These are phyloP conservation scores for Artemisia tridentata DNA, from an alignment of 129 eudicot genomes.

Conservation along the genomic window DNA sequence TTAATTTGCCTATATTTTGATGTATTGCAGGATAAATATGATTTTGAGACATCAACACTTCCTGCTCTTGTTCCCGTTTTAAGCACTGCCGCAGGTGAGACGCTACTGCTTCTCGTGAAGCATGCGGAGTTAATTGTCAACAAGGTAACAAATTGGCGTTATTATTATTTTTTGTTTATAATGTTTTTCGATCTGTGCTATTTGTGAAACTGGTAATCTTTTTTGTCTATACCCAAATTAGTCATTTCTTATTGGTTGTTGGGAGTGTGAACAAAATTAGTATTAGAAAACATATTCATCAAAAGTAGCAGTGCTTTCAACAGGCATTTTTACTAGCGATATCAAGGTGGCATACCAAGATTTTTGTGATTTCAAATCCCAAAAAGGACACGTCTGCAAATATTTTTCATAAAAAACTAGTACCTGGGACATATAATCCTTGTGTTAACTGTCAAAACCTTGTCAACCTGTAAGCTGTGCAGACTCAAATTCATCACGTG, in stretches of 20 bases:
- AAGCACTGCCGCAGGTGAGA: constrained; percentile 86
- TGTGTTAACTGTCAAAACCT: no score
- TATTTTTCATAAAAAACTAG: no score
- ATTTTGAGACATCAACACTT: constrained; percentile 86
- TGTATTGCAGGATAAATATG: constrained; percentile 74
- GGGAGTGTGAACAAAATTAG: neutral
- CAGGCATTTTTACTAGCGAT: no score
- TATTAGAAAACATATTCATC: neutral
- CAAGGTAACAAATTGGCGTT: constrained; percentile 55
- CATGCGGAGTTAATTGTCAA: constrained; percentile 91
- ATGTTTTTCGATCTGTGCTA: neutral
- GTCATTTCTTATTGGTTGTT: neutral
- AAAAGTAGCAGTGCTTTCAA: neutral
- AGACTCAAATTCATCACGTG: constrained; percentile 5
- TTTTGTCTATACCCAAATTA: neutral
- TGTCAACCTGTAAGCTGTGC: neutral
- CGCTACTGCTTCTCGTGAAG: constrained; percentile 87
- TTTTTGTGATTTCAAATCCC: no score
- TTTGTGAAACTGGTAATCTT: neutral
- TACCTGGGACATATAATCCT: no score
- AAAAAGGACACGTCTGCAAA: no score
- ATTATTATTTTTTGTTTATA: no score
- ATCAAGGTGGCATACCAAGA: no score
- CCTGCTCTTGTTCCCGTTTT: constrained; percentile 98
- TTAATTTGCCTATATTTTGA: neutral